These are phyloP conservation scores for Oryza officinalis DNA, from an alignment of 176 grass and related monocot genomes.

Conservation along the genomic window DNA sequence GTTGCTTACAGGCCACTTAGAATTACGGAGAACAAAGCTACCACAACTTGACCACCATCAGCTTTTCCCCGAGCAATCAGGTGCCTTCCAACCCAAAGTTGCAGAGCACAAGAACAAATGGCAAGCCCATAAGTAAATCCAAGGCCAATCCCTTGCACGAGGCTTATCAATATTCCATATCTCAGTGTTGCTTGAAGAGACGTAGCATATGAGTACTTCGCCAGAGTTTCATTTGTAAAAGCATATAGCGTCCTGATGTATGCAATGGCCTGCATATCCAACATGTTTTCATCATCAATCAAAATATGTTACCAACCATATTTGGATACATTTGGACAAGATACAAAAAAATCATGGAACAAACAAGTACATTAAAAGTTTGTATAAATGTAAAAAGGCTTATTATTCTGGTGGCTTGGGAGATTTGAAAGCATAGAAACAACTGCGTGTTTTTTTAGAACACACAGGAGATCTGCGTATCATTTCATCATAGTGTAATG, in stretches of 20 bases:
- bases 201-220: constrained; percentile 99
- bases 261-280: constrained; percentile 72
- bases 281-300: constrained; percentile 3
- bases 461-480: no score
- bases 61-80: constrained; percentile 73
- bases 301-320: constrained; percentile 22
- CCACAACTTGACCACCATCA: constrained; percentile 92
- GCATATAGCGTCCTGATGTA: constrained; percentile 89
- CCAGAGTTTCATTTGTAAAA: constrained; percentile 97
- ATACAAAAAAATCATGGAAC: constrained; percentile 17
- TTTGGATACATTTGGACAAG: constrained; percentile 27
- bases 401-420: no score
- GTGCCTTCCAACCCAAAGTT: constrained; percentile 94
- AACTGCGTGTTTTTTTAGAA: no score
- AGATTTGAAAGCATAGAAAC: no score
- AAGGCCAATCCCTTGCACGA: constrained; percentile 98
- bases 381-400: neutral
- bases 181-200: constrained; percentile 95
- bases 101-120: constrained; percentile 94
- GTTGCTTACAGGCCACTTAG: constrained; percentile 93
- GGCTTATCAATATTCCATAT: constrained; percentile 98
- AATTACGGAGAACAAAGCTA: constrained; percentile 94
- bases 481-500: no score
- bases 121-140: constrained; percentile 99
- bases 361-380: constrained; percentile 12